Conservation (phyloP, 345 rosid species). For the Eutrema heterophyllum region DNA sequence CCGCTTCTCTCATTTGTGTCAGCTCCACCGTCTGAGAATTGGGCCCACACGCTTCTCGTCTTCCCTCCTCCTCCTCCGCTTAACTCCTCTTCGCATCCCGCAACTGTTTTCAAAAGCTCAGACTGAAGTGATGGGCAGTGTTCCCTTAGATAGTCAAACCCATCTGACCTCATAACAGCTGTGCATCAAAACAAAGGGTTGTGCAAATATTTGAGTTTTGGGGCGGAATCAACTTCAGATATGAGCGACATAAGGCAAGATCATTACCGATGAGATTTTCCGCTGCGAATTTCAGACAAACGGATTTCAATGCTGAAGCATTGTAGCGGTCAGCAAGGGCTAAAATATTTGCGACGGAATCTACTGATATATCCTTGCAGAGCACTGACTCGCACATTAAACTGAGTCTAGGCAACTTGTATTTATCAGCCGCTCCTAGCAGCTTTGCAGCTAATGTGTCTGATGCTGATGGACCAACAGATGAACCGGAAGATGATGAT, state of each 20-base stretch:
- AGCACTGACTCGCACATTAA: conserved; percentile 82
- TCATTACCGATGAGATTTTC: conserved; percentile 79
- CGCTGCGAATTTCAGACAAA: conserved; percentile 87
- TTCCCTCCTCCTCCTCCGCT: conserved; percentile 52
- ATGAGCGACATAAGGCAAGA: not conserved
- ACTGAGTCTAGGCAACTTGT: conserved; percentile 73
- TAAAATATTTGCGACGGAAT: conserved; percentile 64
- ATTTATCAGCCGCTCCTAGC: conserved; percentile 82
- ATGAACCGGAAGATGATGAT: conserved; percentile 43
- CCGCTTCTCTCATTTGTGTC: conserved; percentile 51
- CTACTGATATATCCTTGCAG: conserved; percentile 79
- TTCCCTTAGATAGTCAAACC: conserved; percentile 64
- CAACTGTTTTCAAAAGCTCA: conserved; percentile 66
- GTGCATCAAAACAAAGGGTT: conserved; percentile 24
- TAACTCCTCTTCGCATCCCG: conserved; percentile 64
- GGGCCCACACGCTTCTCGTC: conserved; percentile 65
- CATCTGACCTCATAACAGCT: conserved; percentile 75
- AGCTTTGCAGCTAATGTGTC: conserved; percentile 69
- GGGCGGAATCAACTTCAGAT: not conserved
- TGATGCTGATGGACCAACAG: conserved; percentile 42
- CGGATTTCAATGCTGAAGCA: conserved; percentile 72
- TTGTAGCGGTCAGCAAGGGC: conserved; percentile 75
- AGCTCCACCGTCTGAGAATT: conserved; percentile 56
- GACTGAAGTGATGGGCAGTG: conserved; percentile 63
- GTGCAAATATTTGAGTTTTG: not conserved